Base-by-base conservation (phyloP, 495 filamentous ascomycete species). In the Penicillium atrosanguineum region DNA sequence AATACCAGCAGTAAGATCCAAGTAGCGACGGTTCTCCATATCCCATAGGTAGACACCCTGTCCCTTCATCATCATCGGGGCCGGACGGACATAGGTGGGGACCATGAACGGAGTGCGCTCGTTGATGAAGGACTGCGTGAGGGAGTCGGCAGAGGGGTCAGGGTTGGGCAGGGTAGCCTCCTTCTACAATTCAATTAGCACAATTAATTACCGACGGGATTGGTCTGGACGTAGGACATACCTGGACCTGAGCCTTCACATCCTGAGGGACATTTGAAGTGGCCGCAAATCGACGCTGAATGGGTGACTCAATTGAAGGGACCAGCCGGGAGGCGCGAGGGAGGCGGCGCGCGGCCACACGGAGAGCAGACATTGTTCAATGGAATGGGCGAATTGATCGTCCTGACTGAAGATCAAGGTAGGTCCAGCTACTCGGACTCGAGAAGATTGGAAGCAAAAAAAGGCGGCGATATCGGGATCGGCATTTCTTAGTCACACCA, bases 1-100 rank as follows among this genome's bases (percentile, higher is more conserved):
- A 64, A 98, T 98, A 28, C 94, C 94, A 7, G 92, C 88, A 0
- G 92, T 97, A 54, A 97, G 87, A 72, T 98, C 94, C 23, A 98
- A 78, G 65, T 96, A 98, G 57, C 83, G 83, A 44, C 89, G 76
- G 65, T 93, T 88, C 72, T 96, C 91, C 46, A 94, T 69, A 69
- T 98, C 94, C 83, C 83, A 96, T 44, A 98, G 67, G 64, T 91
- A 91, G 48, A 84, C 90, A 1, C 94, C 94, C 60, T 87, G 74
- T 50, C 91, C 94, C 63, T 84, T 90, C 43, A 89, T 81, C 71
- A 98, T 96, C 69, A 97, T 84, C 7, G 89, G 90, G 36, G 86
- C 78, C n/a, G 94, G 93, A 34, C 94, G 87, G 47, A 89, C 86
- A 69, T 98, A 98, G 42, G 94, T 98, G 19, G 90, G 84, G 6